Evolutionary conservation across 331 rosid genomes (phyloP), one percentile per base, ranked within the genome.

Genomic region (Telfairia occidentalis): DNA sequence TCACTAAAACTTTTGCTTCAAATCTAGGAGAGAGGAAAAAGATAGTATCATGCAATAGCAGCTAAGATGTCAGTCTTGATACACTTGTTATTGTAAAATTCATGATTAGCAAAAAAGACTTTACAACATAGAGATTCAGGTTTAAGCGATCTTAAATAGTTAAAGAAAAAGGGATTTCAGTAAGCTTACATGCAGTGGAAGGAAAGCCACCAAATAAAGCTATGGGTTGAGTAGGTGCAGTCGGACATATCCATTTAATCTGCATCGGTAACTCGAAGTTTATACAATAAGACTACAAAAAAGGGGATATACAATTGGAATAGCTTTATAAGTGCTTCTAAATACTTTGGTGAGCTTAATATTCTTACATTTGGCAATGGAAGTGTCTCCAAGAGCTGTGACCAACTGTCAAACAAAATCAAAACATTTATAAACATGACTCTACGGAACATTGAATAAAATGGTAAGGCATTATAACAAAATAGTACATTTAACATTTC

Each of bases 171-270:
- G 30, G 70, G 38, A 63, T 63, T 76, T 16, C 75, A 78, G 72
- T 52, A 60, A 79, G 81, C 97, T 86, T 81, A 95, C 98, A 95
- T 54, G 98, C 96, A 71, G 98, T 95, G 40, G 98, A 95, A 24
- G 99, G 97, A 87, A 92, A 92, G 79, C 99, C 99, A 35, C 97
- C 99, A 79, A 95, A 90, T 59, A 85, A 28, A 42, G 87, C n/a
- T 73, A 95, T 77, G 75, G 99, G 96, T 79, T 74, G 96, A 82
- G 97, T 90, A 34, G 99, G 97, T 65, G 99, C 96, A 38, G 97
- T 95, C 21, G 99, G 99, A 80, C 99, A 95, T 53, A 95, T 95
- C 99, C 99, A 95, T 81, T 95, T 95, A 80, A 95, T 90, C 97
- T 95, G 96, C 84, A 76, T 59, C 82, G 71, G 28, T 73, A 48